Evolutionary conservation across 2,329 filamentous ascomycete species (phyloP), one percentile per base, ranked within the genome.

Genomic region (Pseudogymnoascus sp.): DNA sequence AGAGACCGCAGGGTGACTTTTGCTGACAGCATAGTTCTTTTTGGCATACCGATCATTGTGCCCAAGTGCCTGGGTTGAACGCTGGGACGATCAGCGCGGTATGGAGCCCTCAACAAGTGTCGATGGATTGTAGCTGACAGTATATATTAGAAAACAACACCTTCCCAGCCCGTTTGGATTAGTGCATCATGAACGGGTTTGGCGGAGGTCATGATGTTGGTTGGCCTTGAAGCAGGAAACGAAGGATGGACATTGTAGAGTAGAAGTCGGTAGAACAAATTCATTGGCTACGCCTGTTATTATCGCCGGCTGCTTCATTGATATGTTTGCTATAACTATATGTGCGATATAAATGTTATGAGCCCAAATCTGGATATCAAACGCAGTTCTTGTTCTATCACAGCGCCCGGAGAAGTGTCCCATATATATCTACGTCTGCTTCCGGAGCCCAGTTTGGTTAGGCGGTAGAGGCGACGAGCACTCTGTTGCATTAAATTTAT

Each of bases 11-110:
- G 25, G 37, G 61, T 25, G 18, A 42, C 61, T 46, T 68, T 67
- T 63, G 60, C 65, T 74, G 62, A 74, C 68, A 61, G 63, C 31
- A 28, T 60, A 99, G 93, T 99, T 99, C 85, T 91, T 87, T 84
- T 86, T 96, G 74, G 92, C 95, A 72, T 99, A 96, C 85, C 89
- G 91, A 78, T 97, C 95, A 71, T 88, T 99, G 70, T 99, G 96
- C 89, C 95, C 96, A 72, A 95, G 90, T 78, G 85, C 87, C 75
- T 99, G 95, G 95, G 89, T 89, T 76, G 80, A 88, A 79, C 87
- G 95, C 80, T 99, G 95, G 95, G 93, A 99, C 76, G 91, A 95
- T 75, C 95, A 97, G 84, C 90, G 95, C 80, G 91, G 91, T 96
- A 82, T 76, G 89, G 80, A 65, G n/a, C 25, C 67, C 64, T 34